phyloP scores from a whole-genome alignment of 2,329 filamentous ascomycete species.

The Botrytis medusae region DNA sequence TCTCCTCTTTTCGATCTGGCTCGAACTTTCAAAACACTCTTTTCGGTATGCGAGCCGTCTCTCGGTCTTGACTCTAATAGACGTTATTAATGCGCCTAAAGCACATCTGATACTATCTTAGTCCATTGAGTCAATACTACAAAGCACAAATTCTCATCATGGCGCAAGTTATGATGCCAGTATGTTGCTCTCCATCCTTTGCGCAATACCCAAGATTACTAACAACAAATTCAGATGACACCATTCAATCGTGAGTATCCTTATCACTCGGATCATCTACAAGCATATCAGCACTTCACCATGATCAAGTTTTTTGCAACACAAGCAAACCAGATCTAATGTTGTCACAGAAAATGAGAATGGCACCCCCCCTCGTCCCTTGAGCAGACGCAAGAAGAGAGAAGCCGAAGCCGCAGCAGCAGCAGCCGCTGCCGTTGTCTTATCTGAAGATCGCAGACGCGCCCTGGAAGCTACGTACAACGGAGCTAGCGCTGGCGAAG shows the following conservation, averaged over 20 bases:
- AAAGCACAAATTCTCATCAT: not conserved
- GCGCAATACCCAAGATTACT: not conserved
- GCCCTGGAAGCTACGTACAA: conserved; percentile 14
- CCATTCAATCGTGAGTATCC: conserved; percentile 6
- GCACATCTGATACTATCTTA: not conserved
- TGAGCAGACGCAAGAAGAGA: conserved; percentile 4
- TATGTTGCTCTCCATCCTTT: not conserved
- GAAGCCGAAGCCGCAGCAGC: not conserved
- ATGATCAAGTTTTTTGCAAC: not conserved
- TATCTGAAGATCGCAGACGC: conserved; percentile 7
- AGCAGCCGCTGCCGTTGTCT: not conserved
- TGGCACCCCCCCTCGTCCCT: not conserved
- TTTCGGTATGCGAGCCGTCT: not conserved
- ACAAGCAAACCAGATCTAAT: not conserved
- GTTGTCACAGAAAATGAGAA: conserved; percentile 10
- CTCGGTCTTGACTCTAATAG: not conserved
- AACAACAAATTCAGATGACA: not conserved
- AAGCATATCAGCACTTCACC: not conserved
- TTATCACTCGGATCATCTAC: not conserved
- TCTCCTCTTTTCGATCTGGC: not conserved
- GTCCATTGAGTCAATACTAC: not conserved
- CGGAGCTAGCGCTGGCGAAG: conserved; percentile 6
- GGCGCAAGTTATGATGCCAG: conserved; percentile 15
- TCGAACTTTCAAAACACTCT: not conserved
- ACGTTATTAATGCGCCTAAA: not conserved